A percentile compares a stretch with the other conserved stretches of the same genome.
phyloP scores from a whole-genome alignment of 2,329 filamentous ascomycete genomes.

The Davidsoniella virescens region DNA sequence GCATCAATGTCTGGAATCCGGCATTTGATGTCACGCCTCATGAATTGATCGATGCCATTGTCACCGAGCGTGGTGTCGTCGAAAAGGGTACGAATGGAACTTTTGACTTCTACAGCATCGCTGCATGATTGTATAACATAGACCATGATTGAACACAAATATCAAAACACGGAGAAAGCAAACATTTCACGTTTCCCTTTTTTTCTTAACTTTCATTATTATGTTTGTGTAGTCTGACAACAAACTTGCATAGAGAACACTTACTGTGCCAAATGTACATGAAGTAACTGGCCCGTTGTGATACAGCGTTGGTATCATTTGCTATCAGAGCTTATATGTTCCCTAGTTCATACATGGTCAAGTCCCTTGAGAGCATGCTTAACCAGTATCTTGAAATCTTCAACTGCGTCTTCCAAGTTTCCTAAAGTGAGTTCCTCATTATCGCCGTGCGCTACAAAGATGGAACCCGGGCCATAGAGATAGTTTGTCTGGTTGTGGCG shows the following conservation, averaged over 20 bases:
- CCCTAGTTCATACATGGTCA: no score
- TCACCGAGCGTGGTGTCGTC: conserved; percentile 80
- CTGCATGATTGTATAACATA: neutral
- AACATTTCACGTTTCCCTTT: neutral
- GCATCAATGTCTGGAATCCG: conserved; percentile 87
- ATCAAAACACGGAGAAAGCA: no score
- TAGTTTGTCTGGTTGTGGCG: conserved; percentile 50
- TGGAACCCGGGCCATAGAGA: conserved; percentile 53
- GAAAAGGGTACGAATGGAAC: conserved; percentile 55
- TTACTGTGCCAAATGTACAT: no score
- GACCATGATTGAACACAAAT: no score
- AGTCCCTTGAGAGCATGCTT: conserved; percentile 25
- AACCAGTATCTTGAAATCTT: conserved; percentile 61
- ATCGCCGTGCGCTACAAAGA: conserved; percentile 75
- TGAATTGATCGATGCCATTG: conserved; percentile 77
- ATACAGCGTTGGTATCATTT: no score
- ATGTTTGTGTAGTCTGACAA: no score
- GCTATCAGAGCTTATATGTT: no score
- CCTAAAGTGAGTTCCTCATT: conserved; percentile 62
- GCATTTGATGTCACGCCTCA: conserved; percentile 91
- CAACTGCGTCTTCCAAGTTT: conserved; percentile 62
- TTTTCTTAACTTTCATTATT: neutral
- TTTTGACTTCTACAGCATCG: conserved; percentile 33
- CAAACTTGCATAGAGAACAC: no score
- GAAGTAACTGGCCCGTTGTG: no score